Conservation (phyloP, 129 eudicot genomes). For the Dittrichia graveolens region DNA sequence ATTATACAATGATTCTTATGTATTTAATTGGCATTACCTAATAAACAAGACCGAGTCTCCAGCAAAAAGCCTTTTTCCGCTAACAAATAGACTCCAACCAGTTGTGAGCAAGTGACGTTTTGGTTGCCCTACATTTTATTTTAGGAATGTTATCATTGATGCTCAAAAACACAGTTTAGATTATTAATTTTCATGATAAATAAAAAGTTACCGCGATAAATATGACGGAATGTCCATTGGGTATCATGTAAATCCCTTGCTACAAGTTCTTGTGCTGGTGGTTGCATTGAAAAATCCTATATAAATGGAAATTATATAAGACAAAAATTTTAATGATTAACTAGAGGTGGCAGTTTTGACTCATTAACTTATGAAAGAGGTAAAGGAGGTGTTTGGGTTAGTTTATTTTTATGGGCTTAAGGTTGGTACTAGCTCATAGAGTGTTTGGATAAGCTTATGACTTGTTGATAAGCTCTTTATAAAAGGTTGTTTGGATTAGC, state of each 20-base stretch:
- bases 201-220: conserved; percentile 95
- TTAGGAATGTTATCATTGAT: conserved; percentile 6
- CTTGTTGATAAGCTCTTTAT: too few species aligned
- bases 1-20: too few species aligned
- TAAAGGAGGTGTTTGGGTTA: too few species aligned
- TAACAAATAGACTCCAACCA: conserved; percentile 96
- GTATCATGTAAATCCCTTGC: conserved; percentile 92
- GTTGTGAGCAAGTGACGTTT: conserved; percentile 97
- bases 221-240: conserved; percentile 90
- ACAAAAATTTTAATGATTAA: too few species aligned
- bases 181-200: too few species aligned
- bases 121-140: conserved; percentile 80
- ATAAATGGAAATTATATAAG: conserved; percentile 13
- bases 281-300: conserved; percentile 95
- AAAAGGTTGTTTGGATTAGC: too few species aligned
- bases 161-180: background rate
- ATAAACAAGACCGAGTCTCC: conserved; percentile 96
- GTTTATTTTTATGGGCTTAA: too few species aligned
- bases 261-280: conserved; percentile 92
- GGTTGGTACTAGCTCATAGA: too few species aligned
- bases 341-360: too few species aligned
- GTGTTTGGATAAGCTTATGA: too few species aligned
- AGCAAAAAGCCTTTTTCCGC: conserved; percentile 92
- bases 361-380: too few species aligned
- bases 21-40: conserved; percentile 65